Base-by-base conservation (phyloP, 164 flowering plant species). In the Santalum album region DNA sequence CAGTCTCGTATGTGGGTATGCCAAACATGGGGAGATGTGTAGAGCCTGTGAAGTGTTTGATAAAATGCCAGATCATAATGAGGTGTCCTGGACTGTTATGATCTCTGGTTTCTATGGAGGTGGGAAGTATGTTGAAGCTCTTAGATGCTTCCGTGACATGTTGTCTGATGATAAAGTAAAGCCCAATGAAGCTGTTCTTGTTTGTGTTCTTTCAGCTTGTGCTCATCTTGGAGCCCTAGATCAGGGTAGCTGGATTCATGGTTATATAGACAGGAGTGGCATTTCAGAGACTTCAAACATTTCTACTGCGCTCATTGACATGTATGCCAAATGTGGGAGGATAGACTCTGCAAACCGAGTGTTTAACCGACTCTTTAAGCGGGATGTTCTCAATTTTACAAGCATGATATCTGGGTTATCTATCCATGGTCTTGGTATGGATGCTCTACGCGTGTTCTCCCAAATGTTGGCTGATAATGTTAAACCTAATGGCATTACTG, bases 301-400 rank as follows among this genome's bases (percentile, higher is more conserved):
- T 26, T 63, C 57, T 1, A 76, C 82, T 19, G 77, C 84, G 34
- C 72, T 84, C 24, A 75, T 81, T 51, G 83, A 82, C 50, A 79
- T 79, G 88, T 77, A 82, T 51, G 70, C 80, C 16, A 82, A 79
- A 64, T 82, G 88, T 72, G 83, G 88, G 64, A 61, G 62, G 23
- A 65, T 75, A 49, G 71, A 71, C 34, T 53, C 57, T 50, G 78
- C 76, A 7, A 29, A n/a, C 2, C 54, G 43, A 27, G 65, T 80
- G 20, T 80, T 78, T 26, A 49, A 57, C 26, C 48, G 49, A 11
- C 51, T 66, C 29, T 19, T 36, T 22, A 50, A 29, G 9, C 70
- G 53, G 20, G 77, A 80, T 58, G 68, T 70, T 19, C 65, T 57
- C 23, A 72, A 67, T 23, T 80, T 57, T 60, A 78, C 80, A 10